Evolutionary conservation across 805 yeast genomes (phyloP).

Genomic region (Cyberlindnera saturnus): DNA sequence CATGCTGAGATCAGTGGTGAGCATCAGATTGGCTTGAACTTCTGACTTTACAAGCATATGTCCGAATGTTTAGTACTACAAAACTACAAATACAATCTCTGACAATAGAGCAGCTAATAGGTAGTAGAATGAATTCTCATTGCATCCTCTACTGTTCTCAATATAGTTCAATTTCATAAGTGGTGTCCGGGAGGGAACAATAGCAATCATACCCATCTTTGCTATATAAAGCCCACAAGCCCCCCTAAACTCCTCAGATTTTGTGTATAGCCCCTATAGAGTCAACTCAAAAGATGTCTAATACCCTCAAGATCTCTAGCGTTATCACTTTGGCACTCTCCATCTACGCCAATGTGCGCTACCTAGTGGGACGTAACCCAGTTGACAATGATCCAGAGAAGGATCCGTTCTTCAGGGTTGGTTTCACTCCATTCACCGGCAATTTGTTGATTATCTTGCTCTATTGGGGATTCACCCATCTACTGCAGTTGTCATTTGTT

Average conservation of each 20-base stretch:
- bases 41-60: background rate
- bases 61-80: no score
- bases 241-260: background rate
- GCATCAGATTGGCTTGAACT: slow-evolving; percentile 13
- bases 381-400: slow-evolving; percentile 33
- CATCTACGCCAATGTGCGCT: slow-evolving; percentile 47
- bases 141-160: no score
- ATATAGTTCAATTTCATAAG: no score
- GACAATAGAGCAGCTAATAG: no score
- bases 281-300: background rate
- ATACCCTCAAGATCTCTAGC: slow-evolving; percentile 38
- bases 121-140: no score
- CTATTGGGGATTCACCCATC: slow-evolving; percentile 53
- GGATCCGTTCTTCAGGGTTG: slow-evolving; percentile 42
- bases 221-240: background rate
- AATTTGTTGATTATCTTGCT: slow-evolving; percentile 40
- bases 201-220: no score
- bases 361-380: slow-evolving; percentile 50
- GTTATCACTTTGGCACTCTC: slow-evolving; percentile 51
- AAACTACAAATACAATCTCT: no score
- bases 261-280: background rate
- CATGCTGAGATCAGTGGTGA: slow-evolving; percentile 25
- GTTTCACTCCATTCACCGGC: slow-evolving; percentile 68
- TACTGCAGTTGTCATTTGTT: slow-evolving; percentile 48
- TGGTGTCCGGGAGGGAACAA: no score